Evolutionary conservation across 257 asterid species (phyloP), one percentile per base, ranked within the genome.

Genomic region (Fraxinus quadrangulata): DNA sequence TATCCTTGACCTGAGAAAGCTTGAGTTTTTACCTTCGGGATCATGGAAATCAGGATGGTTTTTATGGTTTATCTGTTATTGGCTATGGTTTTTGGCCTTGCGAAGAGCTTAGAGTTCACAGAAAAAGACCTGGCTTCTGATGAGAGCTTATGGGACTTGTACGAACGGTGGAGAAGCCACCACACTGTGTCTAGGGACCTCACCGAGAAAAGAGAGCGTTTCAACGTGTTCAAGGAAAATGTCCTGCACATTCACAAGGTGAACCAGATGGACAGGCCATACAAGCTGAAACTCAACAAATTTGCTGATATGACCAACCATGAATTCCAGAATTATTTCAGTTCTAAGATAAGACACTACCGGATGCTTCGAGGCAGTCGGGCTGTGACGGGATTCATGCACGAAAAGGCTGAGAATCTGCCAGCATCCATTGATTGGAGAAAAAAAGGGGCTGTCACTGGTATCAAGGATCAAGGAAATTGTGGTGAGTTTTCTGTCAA

Each of bases 371-470:
- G 72, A 7, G 97, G 97, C 6, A 26, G 10, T 36, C 75, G 83
- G 21, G 75, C 87, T 23, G 23, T 30, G 71, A 91, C 97, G 0
- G 86, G 87, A 9, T 92, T 91, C 83, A 83, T 87, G 92, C 86
- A 94, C 47, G 87, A 54, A 42, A 80, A 83, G 72, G 78, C 87
- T 11, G 81, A 67, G 2, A 75, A 86, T 80, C 73, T 88, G 74
- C 97, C 98, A 0, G 80, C 86, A 1, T 86, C 97, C 0, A 82
- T 94, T 42, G 98, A 94, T 85, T 94, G 98, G 97, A 87, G 97
- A 71, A 85, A 86, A 82, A 86, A 85, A 54, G 98, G 97, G n/a
- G 96, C 96, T 54, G 98, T 92, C 54, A 91, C 97, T 71, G 79
- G 67, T 69, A 79, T 94, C 84, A 94, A 94, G 89, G 71, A 94